A percentile compares a stretch with the other conserved stretches of the same genome.
phyloP scores from a whole-genome alignment of 768 basidiomycete genomes.

The Amyloporia xantha region DNA sequence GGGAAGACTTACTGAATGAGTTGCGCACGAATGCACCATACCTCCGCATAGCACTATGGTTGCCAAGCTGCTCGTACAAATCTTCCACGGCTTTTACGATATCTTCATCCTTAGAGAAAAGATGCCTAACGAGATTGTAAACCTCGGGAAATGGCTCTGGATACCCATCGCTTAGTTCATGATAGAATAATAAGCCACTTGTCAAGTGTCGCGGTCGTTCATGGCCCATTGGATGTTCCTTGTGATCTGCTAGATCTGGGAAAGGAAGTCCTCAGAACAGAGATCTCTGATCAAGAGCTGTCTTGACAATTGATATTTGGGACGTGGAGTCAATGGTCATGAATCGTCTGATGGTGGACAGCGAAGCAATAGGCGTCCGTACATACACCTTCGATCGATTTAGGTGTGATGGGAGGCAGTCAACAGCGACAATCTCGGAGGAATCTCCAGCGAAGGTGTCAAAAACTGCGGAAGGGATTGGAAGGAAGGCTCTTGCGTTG shows the following conservation, averaged over 20 bases:
- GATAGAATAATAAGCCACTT: not conserved
- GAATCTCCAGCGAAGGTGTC: not conserved
- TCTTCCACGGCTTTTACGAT: not conserved
- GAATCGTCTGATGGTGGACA: not conserved
- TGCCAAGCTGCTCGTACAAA: not conserved
- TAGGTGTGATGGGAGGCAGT: not conserved
- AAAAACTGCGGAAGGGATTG: not conserved
- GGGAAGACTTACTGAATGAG: not conserved
- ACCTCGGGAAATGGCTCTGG: not conserved
- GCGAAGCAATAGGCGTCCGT: not conserved
- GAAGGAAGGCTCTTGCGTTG: not conserved
- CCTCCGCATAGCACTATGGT: not conserved
- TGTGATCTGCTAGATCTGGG: not conserved
- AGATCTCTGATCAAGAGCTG: not conserved
- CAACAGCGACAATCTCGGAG: not conserved
- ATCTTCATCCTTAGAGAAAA: not conserved
- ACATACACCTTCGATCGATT: not conserved
- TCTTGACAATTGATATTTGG: not conserved
- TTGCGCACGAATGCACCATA: not conserved
- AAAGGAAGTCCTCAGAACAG: not conserved
- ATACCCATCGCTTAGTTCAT: not conserved
- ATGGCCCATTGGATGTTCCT: not conserved
- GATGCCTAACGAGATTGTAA: not conserved
- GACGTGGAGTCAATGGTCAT: not conserved
- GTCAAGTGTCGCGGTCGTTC: not conserved